Evolutionary conservation across 352 stramenopile species (phyloP).

Genomic region (Halophytophthora batemanensis): DNA sequence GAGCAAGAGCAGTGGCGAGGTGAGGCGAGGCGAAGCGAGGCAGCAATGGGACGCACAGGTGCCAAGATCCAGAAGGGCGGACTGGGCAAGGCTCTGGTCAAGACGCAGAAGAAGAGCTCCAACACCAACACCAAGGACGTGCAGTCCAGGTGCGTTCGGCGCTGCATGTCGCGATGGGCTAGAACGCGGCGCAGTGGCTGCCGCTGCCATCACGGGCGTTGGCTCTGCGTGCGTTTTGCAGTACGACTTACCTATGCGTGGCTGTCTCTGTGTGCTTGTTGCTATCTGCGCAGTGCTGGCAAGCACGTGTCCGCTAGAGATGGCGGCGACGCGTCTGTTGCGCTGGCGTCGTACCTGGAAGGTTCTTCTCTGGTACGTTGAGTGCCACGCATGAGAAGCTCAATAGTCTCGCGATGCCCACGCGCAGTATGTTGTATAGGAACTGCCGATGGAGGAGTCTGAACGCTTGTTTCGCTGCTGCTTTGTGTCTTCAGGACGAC

Average conservation of each 20-base stretch:
- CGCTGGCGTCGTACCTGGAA: slow-evolving; percentile 83
- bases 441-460: not conserved
- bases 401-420: no score
- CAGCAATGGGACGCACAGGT: slow-evolving; percentile 68
- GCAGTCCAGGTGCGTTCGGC: slow-evolving; percentile 51
- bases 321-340: slow-evolving; percentile 75
- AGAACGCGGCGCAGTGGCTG: no score
- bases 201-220: no score
- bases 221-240: not conserved
- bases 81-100: slow-evolving; percentile 72
- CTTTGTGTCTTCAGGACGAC: slow-evolving; percentile 60
- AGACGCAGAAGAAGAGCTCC: slow-evolving; percentile 75
- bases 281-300: slow-evolving; percentile 40
- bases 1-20: slow-evolving; percentile 2
- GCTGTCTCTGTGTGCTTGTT: not conserved
- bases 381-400: not conserved
- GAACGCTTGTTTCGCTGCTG: not conserved
- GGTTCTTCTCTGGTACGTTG: slow-evolving; percentile 70
- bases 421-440: not conserved
- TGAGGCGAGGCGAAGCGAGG: not conserved
- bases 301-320: slow-evolving; percentile 83
- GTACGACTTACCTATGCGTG: not conserved
- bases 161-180: no score
- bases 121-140: slow-evolving; percentile 66
- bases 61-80: slow-evolving; percentile 70